These are phyloP conservation scores for Aaosphaeria arxii DNA, from an alignment of 2,329 filamentous ascomycete genomes.

Conservation along the genomic window DNA sequence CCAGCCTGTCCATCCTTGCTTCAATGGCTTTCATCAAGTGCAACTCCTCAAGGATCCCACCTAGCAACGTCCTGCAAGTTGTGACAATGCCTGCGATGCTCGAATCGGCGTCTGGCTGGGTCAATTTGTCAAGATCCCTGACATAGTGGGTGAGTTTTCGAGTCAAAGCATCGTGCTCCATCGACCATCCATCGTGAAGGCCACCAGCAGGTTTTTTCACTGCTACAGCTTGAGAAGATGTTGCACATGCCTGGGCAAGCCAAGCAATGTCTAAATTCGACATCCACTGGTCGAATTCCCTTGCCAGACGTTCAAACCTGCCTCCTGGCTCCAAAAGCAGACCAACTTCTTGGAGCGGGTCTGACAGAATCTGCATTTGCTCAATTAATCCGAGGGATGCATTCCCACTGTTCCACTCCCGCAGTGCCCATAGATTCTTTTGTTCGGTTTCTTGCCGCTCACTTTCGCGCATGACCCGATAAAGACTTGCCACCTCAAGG, in stretches of 20 bases:
- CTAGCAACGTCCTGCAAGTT: constrained; percentile 27
- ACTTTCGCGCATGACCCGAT: constrained; percentile 32
- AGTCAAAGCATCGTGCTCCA: constrained; percentile 29
- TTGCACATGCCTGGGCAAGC: too few relatives aligned
- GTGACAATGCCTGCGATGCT: constrained; percentile 30
- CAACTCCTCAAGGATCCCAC: constrained; percentile 31
- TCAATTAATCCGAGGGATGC: constrained; percentile 26
- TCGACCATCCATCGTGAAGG: constrained; percentile 32
- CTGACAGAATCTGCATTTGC: constrained; percentile 34
- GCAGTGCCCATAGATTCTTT: constrained; percentile 33
- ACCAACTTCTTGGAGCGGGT: constrained; percentile 35
- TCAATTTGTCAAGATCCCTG: constrained; percentile 29
- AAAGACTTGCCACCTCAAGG: constrained; percentile 34
- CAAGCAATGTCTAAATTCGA: not conserved
- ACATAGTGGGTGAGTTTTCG: constrained; percentile 32
- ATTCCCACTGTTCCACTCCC: constrained; percentile 30
- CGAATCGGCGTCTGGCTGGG: constrained; percentile 24
- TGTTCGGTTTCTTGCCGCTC: constrained; percentile 36
- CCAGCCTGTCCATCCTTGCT: constrained; percentile 23
- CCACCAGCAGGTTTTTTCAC: constrained; percentile 18
- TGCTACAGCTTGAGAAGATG: not conserved
- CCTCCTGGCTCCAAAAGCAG: constrained; percentile 30
- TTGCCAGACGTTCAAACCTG: constrained; percentile 25
- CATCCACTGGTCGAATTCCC: constrained; percentile 32
- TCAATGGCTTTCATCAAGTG: constrained; percentile 32